Percentiles rank a stretch among this genome's conserved stretches.
These are phyloP conservation scores for Corylus avellana DNA, from an alignment of 306 rosid species.

Conservation along the genomic window DNA sequence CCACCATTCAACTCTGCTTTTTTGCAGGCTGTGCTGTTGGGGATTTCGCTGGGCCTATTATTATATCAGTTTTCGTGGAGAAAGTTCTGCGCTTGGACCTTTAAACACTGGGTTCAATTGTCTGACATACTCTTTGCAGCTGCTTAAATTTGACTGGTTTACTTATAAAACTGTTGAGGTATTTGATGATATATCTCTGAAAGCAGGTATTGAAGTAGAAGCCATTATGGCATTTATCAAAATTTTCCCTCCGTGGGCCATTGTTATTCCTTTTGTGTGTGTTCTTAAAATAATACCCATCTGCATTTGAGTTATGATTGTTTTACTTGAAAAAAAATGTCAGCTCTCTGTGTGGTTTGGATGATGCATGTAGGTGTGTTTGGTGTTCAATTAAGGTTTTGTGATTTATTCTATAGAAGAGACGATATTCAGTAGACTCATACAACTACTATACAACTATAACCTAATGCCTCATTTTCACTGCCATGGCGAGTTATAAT, in stretches of 20 bases:
- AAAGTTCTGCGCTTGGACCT: slow-evolving; percentile 39
- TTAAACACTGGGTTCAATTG: slow-evolving; percentile 26
- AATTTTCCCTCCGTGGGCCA: slow-evolving; percentile 9
- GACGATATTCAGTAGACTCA: too few relatives aligned
- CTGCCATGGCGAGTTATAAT: too few relatives aligned
- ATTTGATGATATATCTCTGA: slow-evolving; percentile 3
- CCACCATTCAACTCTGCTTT: neutral
- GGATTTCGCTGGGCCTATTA: slow-evolving; percentile 77
- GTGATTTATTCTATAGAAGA: neutral
- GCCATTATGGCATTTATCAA: slow-evolving; percentile 1
- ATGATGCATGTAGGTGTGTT: neutral
- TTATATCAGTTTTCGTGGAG: slow-evolving; percentile 48
- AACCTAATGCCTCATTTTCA: too few relatives aligned
- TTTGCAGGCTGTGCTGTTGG: slow-evolving; percentile 73
- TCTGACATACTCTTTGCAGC: slow-evolving; percentile 24
- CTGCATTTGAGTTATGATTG: neutral
- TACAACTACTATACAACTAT: too few relatives aligned
- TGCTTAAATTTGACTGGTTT: slow-evolving; percentile 25
- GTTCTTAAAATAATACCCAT: neutral
- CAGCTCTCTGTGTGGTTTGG: neutral
- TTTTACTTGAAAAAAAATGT: neutral
- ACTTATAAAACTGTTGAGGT: slow-evolving; percentile 5
- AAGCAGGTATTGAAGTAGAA: slow-evolving; percentile 10
- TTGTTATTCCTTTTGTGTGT: neutral
- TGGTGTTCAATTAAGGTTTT: neutral